Evolutionary conservation across 2,329 filamentous ascomycete genomes (phyloP).

Genomic region (Sporothrix curviconia): DNA sequence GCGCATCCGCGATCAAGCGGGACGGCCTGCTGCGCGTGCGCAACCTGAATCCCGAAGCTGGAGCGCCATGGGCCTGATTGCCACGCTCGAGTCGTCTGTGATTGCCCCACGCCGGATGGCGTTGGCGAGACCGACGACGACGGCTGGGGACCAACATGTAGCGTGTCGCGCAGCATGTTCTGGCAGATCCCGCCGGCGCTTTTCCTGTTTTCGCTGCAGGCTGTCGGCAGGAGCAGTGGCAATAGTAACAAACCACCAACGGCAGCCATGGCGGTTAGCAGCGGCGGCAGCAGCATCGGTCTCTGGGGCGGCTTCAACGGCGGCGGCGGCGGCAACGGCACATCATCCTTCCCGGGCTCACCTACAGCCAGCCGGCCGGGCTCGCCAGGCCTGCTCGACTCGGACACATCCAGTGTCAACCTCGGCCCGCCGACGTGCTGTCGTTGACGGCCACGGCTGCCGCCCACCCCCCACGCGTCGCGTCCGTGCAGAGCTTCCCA

Average conservation of each 20-base stretch:
- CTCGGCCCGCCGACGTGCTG: not conserved
- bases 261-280: too few species aligned
- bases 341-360: slow-evolving; percentile 40
- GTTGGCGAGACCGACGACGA: slow-evolving; percentile 45
- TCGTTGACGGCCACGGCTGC: slow-evolving; percentile 8
- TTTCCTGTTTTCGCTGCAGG: slow-evolving; percentile 80
- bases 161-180: slow-evolving; percentile 69
- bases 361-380: slow-evolving; percentile 47
- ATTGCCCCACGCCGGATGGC: slow-evolving; percentile 37
- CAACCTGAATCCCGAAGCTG: slow-evolving; percentile 79
- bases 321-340: slow-evolving; percentile 25
- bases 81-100: slow-evolving; percentile 67
- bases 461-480: slow-evolving; percentile 29
- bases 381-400: slow-evolving; percentile 36
- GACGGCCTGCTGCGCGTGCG: slow-evolving; percentile 83
- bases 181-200: slow-evolving; percentile 87
- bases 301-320: not conserved
- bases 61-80: slow-evolving; percentile 87
- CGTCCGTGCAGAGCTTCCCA: slow-evolving; percentile 34
- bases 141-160: slow-evolving; percentile 77
- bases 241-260: too few species aligned
- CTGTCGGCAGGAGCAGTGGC: slow-evolving; percentile 31
- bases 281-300: not conserved
- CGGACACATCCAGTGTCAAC: not conserved
- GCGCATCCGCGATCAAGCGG: slow-evolving; percentile 72